Evolutionary conservation across 257 asterid species (phyloP), one percentile per base, ranked within the genome.

Genomic region (Gentiana dahurica): DNA sequence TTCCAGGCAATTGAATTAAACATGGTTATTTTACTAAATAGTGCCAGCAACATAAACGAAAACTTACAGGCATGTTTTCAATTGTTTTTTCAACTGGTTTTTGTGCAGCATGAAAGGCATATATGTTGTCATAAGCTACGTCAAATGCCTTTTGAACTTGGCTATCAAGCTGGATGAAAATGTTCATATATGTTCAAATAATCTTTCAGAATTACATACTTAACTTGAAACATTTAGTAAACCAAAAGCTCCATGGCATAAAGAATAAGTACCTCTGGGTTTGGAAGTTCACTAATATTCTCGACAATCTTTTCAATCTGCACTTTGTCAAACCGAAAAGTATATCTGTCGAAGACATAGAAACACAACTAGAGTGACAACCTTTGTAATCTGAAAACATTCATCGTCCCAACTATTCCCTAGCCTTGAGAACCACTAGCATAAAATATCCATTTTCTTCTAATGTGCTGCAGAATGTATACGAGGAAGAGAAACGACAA

Each of bases 51-150:
- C 9, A 24, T 24, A 24, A 24, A 24, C 24, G 24, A 24, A 48
- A 51, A 45, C 90, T 74, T 79, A 91, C 96, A 64, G 71, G 62
- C 96, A 91, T 91, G 83, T 78, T 87, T 86, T 91, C 96, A 39
- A 91, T 84, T 65, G 58, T 49, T 71, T 80, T 82, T 70, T 83
- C 94, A 60, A 75, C 85, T 60, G 96, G 92, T 78, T 75, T 91
- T 70, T 91, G 98, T 51, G 92, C 90, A 41, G 80, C 82, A 49
- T 91, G 98, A 65, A 91, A 91, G 64, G 96, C 96, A 66, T 59
- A 79, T 61, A 91, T 91, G 67, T 91, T 91, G 68, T 68, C 53
- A 71, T 91, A 87, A 54, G 98, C 98, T 80, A 91, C 92, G 68
- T 91, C 95, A 79, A 91, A 91, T 61, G 98, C 96, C 70, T 83